Conservation (phyloP, 2,329 filamentous ascomycete species). For the Pseudogymnoascus sp. region DNA sequence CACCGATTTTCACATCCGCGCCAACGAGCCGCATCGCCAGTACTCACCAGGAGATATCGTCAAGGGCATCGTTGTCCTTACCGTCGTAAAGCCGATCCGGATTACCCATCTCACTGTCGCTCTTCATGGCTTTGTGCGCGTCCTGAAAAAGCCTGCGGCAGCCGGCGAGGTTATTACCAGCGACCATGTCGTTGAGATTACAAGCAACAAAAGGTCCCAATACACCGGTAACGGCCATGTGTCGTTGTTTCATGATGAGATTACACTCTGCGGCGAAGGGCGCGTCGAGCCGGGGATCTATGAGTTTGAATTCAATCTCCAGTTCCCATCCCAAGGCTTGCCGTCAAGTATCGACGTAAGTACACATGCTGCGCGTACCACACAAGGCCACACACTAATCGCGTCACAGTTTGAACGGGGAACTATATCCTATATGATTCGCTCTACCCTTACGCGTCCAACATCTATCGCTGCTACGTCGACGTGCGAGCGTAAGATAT, state of each 20-base stretch:
- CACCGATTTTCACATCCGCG: conserved; percentile 70
- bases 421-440: conserved; percentile 85
- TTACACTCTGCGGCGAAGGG: conserved; percentile 72
- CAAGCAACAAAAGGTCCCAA: conserved; percentile 36
- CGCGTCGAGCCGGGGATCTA: conserved; percentile 67
- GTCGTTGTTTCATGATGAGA: conserved; percentile 77
- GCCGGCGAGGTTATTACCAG: conserved; percentile 41
- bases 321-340: conserved; percentile 61
- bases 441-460: conserved; percentile 81
- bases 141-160: conserved; percentile 61
- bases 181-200: conserved; percentile 29
- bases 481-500: conserved; percentile 74
- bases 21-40: conserved; percentile 70
- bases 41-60: conserved; percentile 72
- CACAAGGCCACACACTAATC: background rate
- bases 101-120: conserved; percentile 76
- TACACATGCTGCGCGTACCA: conserved; percentile 18
- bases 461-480: conserved; percentile 76
- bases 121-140: conserved; percentile 71
- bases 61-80: conserved; percentile 63
- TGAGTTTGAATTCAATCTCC: conserved; percentile 70
- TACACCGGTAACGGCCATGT: conserved; percentile 73
- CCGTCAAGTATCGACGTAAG: conserved; percentile 94
- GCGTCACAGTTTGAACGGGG: conserved; percentile 78
- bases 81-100: conserved; percentile 65